Evolutionary conservation across 2,329 filamentous ascomycete species (phyloP).

Genomic region (Raffaelea albimanens): DNA sequence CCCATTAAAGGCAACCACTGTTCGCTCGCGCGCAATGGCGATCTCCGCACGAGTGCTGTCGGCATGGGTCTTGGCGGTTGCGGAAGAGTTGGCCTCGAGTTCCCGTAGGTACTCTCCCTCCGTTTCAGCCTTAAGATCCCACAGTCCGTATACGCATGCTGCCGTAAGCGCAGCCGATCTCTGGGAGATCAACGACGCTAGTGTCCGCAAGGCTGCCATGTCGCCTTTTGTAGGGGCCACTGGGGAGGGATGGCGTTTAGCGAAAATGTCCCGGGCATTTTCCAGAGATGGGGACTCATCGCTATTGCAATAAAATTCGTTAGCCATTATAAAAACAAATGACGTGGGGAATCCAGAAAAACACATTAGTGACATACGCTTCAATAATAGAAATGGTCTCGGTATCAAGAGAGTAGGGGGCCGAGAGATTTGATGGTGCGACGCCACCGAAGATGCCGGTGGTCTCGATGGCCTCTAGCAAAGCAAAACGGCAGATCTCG

Average conservation of each 20-base stretch:
- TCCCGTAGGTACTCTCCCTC: conserved; percentile 35
- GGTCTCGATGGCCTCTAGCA: conserved; percentile 48
- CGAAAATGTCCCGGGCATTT: conserved; percentile 38
- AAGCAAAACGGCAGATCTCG: conserved; percentile 49
- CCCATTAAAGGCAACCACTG: conserved; percentile 67
- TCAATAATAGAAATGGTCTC: conserved; percentile 50
- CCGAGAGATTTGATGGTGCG: conserved; percentile 41
- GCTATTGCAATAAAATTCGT: conserved; percentile 19
- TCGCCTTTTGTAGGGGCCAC: conserved; percentile 33
- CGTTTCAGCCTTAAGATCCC: conserved; percentile 41
- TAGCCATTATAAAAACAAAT: not conserved
- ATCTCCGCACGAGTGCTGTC: conserved; percentile 39
- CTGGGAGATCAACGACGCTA: conserved; percentile 45
- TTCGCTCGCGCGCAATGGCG: conserved; percentile 26
- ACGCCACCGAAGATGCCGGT: conserved; percentile 46
- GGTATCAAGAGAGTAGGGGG: conserved; percentile 49
- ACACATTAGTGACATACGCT: conserved; percentile 30
- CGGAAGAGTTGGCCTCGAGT: not conserved
- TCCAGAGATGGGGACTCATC: conserved; percentile 33
- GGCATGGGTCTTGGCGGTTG: conserved; percentile 16
- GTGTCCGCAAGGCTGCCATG: conserved; percentile 38
- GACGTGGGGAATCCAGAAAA: not conserved
- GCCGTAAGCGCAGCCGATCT: conserved; percentile 52
- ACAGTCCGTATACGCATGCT: conserved; percentile 48
- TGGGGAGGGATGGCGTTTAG: conserved; percentile 37